Evolutionary conservation across 495 filamentous ascomycete species (phyloP).

Genomic region (Tuber borchii): DNA sequence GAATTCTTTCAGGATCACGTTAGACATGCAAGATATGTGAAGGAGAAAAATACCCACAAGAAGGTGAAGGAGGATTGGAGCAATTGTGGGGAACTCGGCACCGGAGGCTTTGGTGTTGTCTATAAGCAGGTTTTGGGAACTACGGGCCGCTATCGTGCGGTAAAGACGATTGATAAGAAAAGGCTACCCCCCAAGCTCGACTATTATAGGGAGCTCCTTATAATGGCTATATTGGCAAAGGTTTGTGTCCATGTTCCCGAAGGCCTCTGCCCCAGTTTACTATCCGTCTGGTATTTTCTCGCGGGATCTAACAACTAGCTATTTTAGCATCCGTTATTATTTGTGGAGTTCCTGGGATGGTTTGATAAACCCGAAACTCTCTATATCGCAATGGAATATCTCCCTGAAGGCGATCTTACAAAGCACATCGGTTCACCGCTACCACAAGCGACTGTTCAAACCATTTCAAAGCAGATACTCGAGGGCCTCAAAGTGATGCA

Average conservation of each 20-base stretch:
- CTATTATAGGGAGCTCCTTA: background rate
- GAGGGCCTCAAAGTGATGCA: conserved; percentile 22
- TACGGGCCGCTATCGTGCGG: background rate
- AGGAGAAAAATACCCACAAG: too few species aligned
- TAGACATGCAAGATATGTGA: too few species aligned
- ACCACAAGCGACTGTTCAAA: background rate
- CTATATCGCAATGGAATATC: conserved; percentile 20
- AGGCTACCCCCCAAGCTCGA: background rate
- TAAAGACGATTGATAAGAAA: background rate
- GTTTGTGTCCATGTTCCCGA: background rate
- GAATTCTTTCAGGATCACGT: too few species aligned
- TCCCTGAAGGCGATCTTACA: conserved; percentile 6
- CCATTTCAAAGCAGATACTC: conserved; percentile 11
- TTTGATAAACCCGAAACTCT: background rate
- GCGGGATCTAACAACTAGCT: background rate
- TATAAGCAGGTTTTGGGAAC: too few species aligned
- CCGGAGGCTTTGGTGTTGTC: too few species aligned
- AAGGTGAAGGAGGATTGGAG: too few species aligned
- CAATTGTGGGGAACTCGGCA: too few species aligned
- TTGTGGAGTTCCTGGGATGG: conserved; percentile 13
- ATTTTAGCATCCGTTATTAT: conserved; percentile 5
- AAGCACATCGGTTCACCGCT: background rate
- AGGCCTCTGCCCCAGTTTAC: background rate
- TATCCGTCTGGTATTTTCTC: background rate
- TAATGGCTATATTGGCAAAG: background rate